Conservation (phyloP, 257 asterid species). For the Fraxinus anomala region DNA sequence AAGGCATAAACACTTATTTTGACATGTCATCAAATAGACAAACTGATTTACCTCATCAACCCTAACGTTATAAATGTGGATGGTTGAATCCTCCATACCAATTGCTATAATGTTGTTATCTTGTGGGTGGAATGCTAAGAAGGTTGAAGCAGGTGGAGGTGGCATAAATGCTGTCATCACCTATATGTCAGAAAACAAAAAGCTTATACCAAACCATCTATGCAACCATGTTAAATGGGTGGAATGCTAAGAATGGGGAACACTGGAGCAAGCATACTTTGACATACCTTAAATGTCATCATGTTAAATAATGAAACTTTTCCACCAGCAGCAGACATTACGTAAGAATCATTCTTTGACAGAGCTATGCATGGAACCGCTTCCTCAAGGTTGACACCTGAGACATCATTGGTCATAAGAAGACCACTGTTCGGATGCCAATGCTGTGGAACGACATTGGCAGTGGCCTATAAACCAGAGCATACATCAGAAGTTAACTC, state of each 20-base stretch:
- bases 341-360: slow-evolving; percentile 83
- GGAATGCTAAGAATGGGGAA: background rate
- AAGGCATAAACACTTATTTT: background rate
- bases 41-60: slow-evolving; percentile 74
- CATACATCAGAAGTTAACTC: slow-evolving; percentile 27
- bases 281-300: slow-evolving; percentile 78
- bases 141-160: slow-evolving; percentile 94
- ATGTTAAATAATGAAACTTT: slow-evolving; percentile 76
- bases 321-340: slow-evolving; percentile 87
- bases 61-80: slow-evolving; percentile 92
- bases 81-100: slow-evolving; percentile 98
- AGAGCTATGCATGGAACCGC: slow-evolving; percentile 88
- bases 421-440: slow-evolving; percentile 86
- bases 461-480: slow-evolving; percentile 59
- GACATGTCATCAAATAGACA: slow-evolving; percentile 17
- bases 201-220: slow-evolving; percentile 18
- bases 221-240: background rate
- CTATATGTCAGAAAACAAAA: slow-evolving; percentile 38
- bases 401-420: slow-evolving; percentile 64
- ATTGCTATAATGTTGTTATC: slow-evolving; percentile 94
- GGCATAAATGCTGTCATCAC: slow-evolving; percentile 97
- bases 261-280: background rate
- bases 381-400: slow-evolving; percentile 79
- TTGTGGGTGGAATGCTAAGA: slow-evolving; percentile 91
- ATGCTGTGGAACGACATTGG: slow-evolving; percentile 63